Base-by-base conservation (phyloP, 768 basidiomycete species). In the Dacryopinax primogenitus region DNA sequence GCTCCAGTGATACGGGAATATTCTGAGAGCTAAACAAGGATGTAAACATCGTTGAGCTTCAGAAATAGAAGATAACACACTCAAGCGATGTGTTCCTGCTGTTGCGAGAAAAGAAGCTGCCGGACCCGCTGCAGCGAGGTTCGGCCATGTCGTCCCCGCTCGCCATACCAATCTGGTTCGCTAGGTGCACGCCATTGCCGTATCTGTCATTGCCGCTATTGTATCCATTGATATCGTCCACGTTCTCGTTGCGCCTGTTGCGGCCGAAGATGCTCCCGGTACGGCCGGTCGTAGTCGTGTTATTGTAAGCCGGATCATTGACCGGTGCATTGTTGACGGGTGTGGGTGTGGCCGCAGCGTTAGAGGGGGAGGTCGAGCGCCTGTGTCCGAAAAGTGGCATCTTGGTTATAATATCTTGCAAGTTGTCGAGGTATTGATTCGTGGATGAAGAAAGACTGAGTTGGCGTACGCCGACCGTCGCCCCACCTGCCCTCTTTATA, bases 81-180 rank as follows among this genome's bases (percentile, higher is more conserved):
- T 58, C 51, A 2, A 58, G 9, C 4, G 51, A 58, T 11, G 4
- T 30, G 51, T 32, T 32, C 51, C 51, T 58, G 51, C 51, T 58
- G 51, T 30, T 58, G 51, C 51, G 51, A 18, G 51, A 58, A 30
- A 58, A 58, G 51, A 58, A 58, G 26, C 51, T 58, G 51, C 51
- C 51, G 26, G 51, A 58, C 4, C 51, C 30, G 26, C 51, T 58
- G 51, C 51, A 30, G 26, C 51, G 41, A 18, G 41, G 41, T 23
- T 44, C 41, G 41, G 16, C 51, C 13, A 28, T 30, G 26, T 11
- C 26, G 21, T 58, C 26, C 3, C 51, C 51, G 51, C 32, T 58
- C 23, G 12, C 18, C 18, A 18, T 58, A 30, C 51, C 51, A 30
- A 58, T 32, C 51, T 58, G 51, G 51, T 58, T 11, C 3, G 51